These are phyloP conservation scores for Fremontodendron californicum DNA, from an alignment of 345 rosid genomes.

Conservation along the genomic window DNA sequence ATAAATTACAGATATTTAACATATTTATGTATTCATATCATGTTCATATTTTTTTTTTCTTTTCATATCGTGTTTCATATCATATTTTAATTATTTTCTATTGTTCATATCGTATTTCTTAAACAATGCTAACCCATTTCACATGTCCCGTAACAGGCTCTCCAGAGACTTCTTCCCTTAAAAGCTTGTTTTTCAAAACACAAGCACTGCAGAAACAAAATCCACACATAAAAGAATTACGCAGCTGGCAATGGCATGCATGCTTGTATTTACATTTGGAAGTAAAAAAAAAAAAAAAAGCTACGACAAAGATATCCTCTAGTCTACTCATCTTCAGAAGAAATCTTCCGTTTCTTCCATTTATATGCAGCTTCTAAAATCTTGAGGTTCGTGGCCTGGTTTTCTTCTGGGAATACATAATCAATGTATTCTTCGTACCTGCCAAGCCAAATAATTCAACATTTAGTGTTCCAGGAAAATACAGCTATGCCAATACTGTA, in stretches of 20 bases:
- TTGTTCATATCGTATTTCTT: no score
- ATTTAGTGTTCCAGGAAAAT: not conserved
- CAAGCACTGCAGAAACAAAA: not conserved
- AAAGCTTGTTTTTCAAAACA: not conserved
- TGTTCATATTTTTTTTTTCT: no score
- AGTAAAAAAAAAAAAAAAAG: not conserved
- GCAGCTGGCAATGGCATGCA: not conserved
- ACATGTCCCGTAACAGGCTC: not conserved
- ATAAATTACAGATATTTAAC: no score
- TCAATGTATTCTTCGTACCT: constrained; percentile 78
- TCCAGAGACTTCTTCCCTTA: no score
- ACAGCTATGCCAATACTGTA: not conserved
- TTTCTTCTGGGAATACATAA: constrained; percentile 54
- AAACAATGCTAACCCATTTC: no score
- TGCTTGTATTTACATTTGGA: not conserved
- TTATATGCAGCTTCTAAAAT: constrained; percentile 74
- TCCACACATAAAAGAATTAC: not conserved
- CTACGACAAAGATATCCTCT: not conserved
- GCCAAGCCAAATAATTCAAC: constrained; percentile 12
- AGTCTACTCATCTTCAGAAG: constrained; percentile 41
- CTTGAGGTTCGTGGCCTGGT: constrained; percentile 65
- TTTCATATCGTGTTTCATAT: no score
- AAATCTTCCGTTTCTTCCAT: constrained; percentile 72
- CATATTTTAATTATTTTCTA: no score
- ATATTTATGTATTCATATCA: no score